A percentile compares a stretch with the other conserved stretches of the same genome.
Conservation (phyloP, 352 stramenopile genomes). For the Globisporangium nagaii region DNA sequence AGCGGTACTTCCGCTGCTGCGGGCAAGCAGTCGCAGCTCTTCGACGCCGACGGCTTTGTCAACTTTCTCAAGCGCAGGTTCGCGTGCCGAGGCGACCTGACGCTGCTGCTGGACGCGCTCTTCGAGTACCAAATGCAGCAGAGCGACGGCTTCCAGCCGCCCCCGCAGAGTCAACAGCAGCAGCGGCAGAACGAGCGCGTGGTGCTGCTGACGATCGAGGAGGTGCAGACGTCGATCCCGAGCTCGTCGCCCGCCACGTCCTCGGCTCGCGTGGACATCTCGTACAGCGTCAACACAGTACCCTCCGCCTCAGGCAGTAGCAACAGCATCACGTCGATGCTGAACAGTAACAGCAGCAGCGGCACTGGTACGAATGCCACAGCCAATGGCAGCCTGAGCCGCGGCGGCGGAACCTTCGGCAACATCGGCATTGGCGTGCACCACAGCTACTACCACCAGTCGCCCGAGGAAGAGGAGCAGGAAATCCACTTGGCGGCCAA, state of each 20-base stretch:
- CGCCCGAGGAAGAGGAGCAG: conserved; percentile 11
- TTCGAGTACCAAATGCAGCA: conserved; percentile 11
- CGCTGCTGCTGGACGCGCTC: conserved; percentile 21
- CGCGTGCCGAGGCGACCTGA: conserved; percentile 25
- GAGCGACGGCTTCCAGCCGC: background rate
- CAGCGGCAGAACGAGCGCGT: conserved; percentile 4
- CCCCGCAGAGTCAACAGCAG: background rate
- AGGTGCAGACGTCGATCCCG: conserved; percentile 4
- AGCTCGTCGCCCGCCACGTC: conserved; percentile 2
- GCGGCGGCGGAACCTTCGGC: background rate
- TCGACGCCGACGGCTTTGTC: conserved; percentile 19
- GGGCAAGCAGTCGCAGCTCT: conserved; percentile 1
- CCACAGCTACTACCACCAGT: conserved; percentile 5
- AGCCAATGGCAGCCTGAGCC: background rate
- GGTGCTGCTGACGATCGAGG: conserved; percentile 10
- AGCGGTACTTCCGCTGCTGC: too few relatives aligned
- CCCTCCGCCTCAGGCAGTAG: background rate
- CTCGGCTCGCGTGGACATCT: background rate
- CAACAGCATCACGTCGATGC: background rate
- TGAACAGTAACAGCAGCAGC: background rate
- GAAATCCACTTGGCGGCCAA: conserved; percentile 17
- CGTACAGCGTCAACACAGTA: background rate
- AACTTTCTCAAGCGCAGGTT: conserved; percentile 26
- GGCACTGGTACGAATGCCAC: background rate
- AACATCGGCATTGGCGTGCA: background rate